phyloP scores from a whole-genome alignment of 1,284 basidiomycete species.

The Rhodotorula sp. region DNA sequence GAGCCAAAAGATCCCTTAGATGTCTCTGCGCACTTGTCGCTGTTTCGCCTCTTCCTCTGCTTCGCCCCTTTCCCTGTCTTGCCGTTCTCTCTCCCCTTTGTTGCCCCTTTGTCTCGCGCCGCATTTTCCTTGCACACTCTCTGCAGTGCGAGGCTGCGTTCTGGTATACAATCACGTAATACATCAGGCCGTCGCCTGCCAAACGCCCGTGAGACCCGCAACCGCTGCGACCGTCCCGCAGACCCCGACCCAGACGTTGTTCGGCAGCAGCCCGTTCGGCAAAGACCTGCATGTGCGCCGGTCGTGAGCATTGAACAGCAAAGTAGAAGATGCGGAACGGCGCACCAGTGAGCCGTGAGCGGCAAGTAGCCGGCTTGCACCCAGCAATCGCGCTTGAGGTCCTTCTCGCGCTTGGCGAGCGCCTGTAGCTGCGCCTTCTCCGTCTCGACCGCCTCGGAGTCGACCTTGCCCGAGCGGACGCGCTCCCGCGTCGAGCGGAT shows the following conservation, averaged over 20 bases:
- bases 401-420: slow-evolving; percentile 63
- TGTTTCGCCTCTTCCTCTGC: too few species aligned
- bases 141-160: too few species aligned
- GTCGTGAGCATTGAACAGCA: not conserved
- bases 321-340: not conserved
- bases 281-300: slow-evolving; percentile 20
- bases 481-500: slow-evolving; percentile 42
- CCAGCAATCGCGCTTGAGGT: slow-evolving; percentile 70
- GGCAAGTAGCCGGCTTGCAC: slow-evolving; percentile 76
- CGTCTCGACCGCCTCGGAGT: slow-evolving; percentile 48
- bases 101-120: too few species aligned
- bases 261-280: slow-evolving; percentile 30
- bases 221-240: slow-evolving; percentile 37
- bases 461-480: slow-evolving; percentile 20
- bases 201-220: slow-evolving; percentile 26
- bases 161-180: too few species aligned
- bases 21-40: too few species aligned
- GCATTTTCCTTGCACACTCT: too few species aligned
- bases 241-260: slow-evolving; percentile 37
- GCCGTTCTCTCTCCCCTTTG: too few species aligned
- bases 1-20: too few species aligned
- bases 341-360: slow-evolving; percentile 76
- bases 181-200: slow-evolving; percentile 31
- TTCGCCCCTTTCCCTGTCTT: too few species aligned
- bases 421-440: slow-evolving; percentile 59